Conservation (phyloP, 306 rosid species). For the Glycine tomentella region DNA sequence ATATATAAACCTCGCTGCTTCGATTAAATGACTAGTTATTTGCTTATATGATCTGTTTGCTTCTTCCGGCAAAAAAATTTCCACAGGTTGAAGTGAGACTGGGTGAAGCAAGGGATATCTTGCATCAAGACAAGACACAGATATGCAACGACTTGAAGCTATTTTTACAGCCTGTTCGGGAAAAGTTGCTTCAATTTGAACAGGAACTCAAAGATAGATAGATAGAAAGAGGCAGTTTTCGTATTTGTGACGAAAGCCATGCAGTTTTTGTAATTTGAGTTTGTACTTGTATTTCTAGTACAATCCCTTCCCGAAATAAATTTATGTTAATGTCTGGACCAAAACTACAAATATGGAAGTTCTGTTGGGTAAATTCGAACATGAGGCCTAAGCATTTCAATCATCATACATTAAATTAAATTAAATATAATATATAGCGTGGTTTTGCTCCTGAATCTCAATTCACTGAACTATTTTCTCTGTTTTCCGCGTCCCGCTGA, state of each 20-base stretch:
- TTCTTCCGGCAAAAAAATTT: not conserved
- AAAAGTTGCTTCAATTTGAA: constrained; percentile 79
- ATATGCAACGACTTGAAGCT: constrained; percentile 68
- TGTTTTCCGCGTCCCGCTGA: not conserved
- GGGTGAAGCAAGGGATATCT: constrained; percentile 65
- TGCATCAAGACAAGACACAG: constrained; percentile 54
- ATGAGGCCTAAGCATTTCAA: constrained; percentile 12
- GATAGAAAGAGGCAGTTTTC: constrained; percentile 47
- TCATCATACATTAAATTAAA: constrained; percentile 11
- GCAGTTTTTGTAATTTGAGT: constrained; percentile 23
- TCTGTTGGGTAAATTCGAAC: not conserved
- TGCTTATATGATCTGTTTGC: not conserved
- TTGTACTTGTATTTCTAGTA: constrained; percentile 26
- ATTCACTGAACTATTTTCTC: not conserved
- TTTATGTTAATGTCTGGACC: not conserved
- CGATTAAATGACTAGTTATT: too few species aligned
- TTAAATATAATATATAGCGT: constrained; percentile 5
- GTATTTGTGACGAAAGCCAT: constrained; percentile 8
- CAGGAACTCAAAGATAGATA: constrained; percentile 66
- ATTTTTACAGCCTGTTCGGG: constrained; percentile 77
- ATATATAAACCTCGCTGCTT: not conserved
- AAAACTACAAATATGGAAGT: not conserved
- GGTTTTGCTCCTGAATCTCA: constrained; percentile 24
- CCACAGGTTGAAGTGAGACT: constrained; percentile 72
- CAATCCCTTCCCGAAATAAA: constrained; percentile 32